A percentile compares a stretch with the other conserved stretches of the same genome.
These are phyloP conservation scores for Thozetella sp. DNA, from an alignment of 495 filamentous ascomycete species.

Conservation along the genomic window DNA sequence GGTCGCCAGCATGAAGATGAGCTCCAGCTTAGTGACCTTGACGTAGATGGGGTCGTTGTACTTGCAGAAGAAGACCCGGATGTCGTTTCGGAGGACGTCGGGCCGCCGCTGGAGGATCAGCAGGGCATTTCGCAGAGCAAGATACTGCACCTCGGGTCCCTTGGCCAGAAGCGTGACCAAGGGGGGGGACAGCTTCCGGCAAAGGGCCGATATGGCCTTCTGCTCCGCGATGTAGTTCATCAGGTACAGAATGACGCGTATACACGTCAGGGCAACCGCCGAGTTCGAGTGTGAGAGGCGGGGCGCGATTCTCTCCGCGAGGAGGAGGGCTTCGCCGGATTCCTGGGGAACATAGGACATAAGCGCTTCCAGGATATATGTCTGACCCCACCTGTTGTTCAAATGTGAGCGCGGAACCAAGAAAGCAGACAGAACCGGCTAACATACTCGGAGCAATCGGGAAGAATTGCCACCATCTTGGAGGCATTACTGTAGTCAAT, in stretches of 20 bases:
- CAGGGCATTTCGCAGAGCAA: constrained; percentile 91
- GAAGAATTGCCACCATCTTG: constrained; percentile 94
- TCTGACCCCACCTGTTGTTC: constrained; percentile 86
- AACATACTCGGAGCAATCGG: constrained; percentile 96
- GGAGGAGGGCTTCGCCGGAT: constrained; percentile 77
- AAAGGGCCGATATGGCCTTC: constrained; percentile 86
- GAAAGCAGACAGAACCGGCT: not conserved
- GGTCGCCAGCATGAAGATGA: constrained; percentile 98
- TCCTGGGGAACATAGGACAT: constrained; percentile 99
- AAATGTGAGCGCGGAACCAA: constrained; percentile 18
- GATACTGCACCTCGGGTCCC: constrained; percentile 95
- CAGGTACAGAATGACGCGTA: constrained; percentile 93
- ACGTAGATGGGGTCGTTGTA: constrained; percentile 99
- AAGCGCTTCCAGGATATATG: constrained; percentile 95
- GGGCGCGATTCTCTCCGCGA: constrained; percentile 92
- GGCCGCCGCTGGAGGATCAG: constrained; percentile 92
- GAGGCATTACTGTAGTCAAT: constrained; percentile 97
- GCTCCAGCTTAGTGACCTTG: constrained; percentile 97
- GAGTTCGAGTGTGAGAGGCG: constrained; percentile 96
- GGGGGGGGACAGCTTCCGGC: constrained; percentile 91
- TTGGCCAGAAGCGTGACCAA: constrained; percentile 95
- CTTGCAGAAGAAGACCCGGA: constrained; percentile 99
- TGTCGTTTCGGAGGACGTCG: constrained; percentile 94
- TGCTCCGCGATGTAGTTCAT: constrained; percentile 99
- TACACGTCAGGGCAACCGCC: constrained; percentile 92